Evolutionary conservation across 2,329 filamentous ascomycete genomes (phyloP), one percentile per base, ranked within the genome.

Genomic region (Xylaria sp.): DNA sequence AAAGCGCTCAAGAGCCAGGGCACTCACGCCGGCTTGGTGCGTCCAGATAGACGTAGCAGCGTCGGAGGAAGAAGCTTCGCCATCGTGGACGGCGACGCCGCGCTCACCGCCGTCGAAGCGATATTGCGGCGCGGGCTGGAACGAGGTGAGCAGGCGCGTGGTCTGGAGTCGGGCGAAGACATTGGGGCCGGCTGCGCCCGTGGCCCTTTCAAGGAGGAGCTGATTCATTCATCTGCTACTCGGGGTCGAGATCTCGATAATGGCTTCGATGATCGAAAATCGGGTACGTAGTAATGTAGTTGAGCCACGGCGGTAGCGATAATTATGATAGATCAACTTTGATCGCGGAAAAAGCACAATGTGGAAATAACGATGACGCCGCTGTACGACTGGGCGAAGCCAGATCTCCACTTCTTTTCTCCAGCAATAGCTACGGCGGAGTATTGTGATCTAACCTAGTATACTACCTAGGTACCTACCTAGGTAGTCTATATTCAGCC

Each of bases 1-100:
- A 75, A 96, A 93, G 58, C 89, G 88, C 75, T 97, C 94, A 45
- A 97, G 86, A 0, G 91, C 89, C 46, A 97, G 82, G 45, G 91
- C 89, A 76, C 91, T 96, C 43, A 94, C 92, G 15, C 94, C 94
- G 4, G 92, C 87, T 62, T 88, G 86, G 79, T 97, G 94, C 1
- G 93, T 92, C 83, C 85, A 86, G 67, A 85, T 77, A 20, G 80
- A 76, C 48, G 78, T 78, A 18, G 74, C 73, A n/a, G 74, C 73
- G n/a, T 79, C 77, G 0, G 78, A 71, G 15, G 71, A 69, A 60
- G 73, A 70, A 20, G 67, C 66, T 32, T 74, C 73, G 12, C 76
- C 74, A 53, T 74, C 70, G 18, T 73, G 72, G 13, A 79, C 65
- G 36, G 74, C 76, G 10, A 70, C 75, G 34, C 78, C 80, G 25